Conservation (phyloP, 1,139 yeast species). For the Torulaspora pretoriensis region DNA sequence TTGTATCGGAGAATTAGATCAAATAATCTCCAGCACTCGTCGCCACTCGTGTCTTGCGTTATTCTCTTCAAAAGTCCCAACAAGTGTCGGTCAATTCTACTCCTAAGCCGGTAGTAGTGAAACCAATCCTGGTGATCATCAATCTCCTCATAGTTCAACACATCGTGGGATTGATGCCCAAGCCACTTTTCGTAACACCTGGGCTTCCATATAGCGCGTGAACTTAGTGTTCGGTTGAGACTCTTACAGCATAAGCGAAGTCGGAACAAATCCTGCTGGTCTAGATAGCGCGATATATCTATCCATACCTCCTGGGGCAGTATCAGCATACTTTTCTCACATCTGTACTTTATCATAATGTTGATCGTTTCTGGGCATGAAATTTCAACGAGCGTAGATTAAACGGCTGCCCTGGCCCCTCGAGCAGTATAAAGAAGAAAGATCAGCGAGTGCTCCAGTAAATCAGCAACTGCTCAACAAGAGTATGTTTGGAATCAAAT, state of each 20-base stretch:
- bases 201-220: constrained; percentile 18
- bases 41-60: constrained; percentile 3
- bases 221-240: constrained; percentile 14
- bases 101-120: constrained; percentile 18
- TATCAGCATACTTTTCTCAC: neutral
- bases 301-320: constrained; percentile 21
- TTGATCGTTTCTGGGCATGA: neutral
- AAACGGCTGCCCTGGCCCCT: neutral
- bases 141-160: constrained; percentile 1
- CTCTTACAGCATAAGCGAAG: constrained; percentile 16
- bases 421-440: constrained; percentile 1
- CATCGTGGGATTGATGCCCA: constrained; percentile 11
- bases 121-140: constrained; percentile 18
- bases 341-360: neutral
- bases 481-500: constrained; percentile 7
- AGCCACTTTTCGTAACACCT: constrained; percentile 19
- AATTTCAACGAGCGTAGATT: neutral
- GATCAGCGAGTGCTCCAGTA: neutral
- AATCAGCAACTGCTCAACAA: neutral
- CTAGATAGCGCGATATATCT: constrained; percentile 13
- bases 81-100: constrained; percentile 10
- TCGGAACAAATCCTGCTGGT: constrained; percentile 13
- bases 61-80: constrained; percentile 5
- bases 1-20: constrained; percentile 7
- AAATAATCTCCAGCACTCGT: constrained; percentile 9